These are phyloP conservation scores for Talaromyces trachyspermus DNA, from an alignment of 495 filamentous ascomycete species.

Conservation along the genomic window DNA sequence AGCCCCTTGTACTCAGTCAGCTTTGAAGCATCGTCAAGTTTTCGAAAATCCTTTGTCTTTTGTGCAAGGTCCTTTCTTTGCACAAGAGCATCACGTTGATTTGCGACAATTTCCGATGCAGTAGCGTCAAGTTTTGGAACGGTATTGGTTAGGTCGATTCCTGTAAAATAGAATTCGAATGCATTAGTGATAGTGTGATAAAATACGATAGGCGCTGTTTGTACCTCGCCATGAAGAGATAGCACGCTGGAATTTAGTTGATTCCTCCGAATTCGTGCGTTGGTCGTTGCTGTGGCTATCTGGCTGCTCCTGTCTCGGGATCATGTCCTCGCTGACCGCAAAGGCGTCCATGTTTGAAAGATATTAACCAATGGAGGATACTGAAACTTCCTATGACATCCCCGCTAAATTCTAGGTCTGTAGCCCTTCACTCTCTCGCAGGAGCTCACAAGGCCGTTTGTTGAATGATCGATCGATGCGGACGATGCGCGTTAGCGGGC, in stretches of 20 bases:
- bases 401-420: too few relatives aligned
- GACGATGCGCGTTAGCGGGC: too few relatives aligned
- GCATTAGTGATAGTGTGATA: slow-evolving; percentile 3
- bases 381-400: slow-evolving; percentile 7
- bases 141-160: slow-evolving; percentile 79
- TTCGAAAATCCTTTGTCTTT: slow-evolving; percentile 97
- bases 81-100: slow-evolving; percentile 85
- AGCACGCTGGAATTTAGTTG: slow-evolving; percentile 90
- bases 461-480: too few relatives aligned
- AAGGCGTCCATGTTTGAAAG: slow-evolving; percentile 35
- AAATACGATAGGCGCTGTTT: slow-evolving; percentile 9
- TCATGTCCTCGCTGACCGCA: slow-evolving; percentile 34
- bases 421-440: too few relatives aligned
- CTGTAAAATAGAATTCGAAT: slow-evolving; percentile 36
- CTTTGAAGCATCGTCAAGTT: slow-evolving; percentile 86
- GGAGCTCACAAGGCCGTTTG: too few relatives aligned
- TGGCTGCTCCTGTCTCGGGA: slow-evolving; percentile 27
- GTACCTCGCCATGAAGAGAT: slow-evolving; percentile 95
- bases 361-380: not conserved
- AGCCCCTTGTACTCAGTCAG: slow-evolving; percentile 80
- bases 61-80: slow-evolving; percentile 95
- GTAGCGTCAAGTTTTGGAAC: slow-evolving; percentile 84
- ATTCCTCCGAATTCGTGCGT: slow-evolving; percentile 45
- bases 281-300: slow-evolving; percentile 19
- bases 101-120: slow-evolving; percentile 84